Evolutionary conservation across 495 filamentous ascomycete species (phyloP).

Genomic region (Penicillium coffeae): DNA sequence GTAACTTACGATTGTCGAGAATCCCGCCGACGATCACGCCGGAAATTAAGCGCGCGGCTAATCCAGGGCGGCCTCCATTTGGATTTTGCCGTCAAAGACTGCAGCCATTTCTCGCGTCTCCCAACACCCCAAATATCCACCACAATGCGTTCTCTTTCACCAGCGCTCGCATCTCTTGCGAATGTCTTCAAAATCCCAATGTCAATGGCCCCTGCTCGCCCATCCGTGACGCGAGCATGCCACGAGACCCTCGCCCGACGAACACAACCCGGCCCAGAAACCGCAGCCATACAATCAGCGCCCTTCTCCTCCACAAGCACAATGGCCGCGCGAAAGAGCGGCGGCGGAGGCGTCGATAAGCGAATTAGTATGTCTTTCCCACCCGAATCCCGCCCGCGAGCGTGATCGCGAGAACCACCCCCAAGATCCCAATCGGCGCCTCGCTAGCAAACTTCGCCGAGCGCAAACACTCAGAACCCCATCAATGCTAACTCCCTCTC

Average conservation of each 20-base stretch:
- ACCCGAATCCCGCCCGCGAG: too few species aligned
- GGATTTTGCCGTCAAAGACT: constrained; percentile 28
- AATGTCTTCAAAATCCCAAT: constrained; percentile 43
- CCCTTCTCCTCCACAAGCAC: constrained; percentile 44
- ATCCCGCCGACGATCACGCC: neutral
- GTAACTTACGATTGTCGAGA: too few species aligned
- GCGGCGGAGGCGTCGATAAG: constrained; percentile 24
- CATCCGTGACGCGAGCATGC: constrained; percentile 25
- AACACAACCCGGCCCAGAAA: constrained; percentile 24
- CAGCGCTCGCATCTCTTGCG: constrained; percentile 43
- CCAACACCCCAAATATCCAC: constrained; percentile 15
- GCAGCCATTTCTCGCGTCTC: constrained; percentile 9
- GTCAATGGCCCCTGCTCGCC: constrained; percentile 28
- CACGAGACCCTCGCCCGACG: constrained; percentile 23
- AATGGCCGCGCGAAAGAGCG: constrained; percentile 30
- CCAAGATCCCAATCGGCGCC: neutral
- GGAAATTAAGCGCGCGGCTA: constrained; percentile 31
- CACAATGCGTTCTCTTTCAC: constrained; percentile 41
- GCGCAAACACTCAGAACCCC: constrained; percentile 3
- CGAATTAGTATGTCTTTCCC: constrained; percentile 47
- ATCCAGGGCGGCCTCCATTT: constrained; percentile 16
- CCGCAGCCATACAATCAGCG: constrained; percentile 28
- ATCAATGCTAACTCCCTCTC: constrained; percentile 1
- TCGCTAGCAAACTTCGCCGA: neutral
- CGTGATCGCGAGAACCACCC: neutral